These are phyloP conservation scores for Eucalyptus tenuipes DNA, from an alignment of 345 rosid genomes.

Conservation along the genomic window DNA sequence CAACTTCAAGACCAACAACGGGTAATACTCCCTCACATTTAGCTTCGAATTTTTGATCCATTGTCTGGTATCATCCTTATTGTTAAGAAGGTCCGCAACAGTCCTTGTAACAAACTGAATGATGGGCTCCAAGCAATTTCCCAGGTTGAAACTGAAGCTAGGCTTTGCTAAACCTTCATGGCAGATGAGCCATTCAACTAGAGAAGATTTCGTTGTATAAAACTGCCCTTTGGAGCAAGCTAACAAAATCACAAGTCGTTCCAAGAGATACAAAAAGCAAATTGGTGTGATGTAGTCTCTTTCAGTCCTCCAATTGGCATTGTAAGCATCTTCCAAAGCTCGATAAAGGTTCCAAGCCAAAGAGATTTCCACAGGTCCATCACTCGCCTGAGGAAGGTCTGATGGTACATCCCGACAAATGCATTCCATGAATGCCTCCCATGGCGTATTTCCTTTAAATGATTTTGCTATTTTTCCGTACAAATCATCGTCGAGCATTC, in stretches of 20 bases:
- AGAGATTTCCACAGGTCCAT: background rate
- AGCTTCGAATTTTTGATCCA: slow-evolving; percentile 7
- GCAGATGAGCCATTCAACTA: slow-evolving; percentile 25
- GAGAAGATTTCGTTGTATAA: slow-evolving; percentile 9
- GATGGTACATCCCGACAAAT: background rate
- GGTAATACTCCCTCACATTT: background rate
- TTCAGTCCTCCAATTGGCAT: slow-evolving; percentile 14
- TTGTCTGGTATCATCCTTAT: background rate
- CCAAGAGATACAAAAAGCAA: slow-evolving; percentile 38
- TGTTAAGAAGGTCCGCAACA: background rate
- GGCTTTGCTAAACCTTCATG: background rate
- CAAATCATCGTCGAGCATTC: background rate
- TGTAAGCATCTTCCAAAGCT: slow-evolving; percentile 17
- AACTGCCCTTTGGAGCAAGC: slow-evolving; percentile 1
- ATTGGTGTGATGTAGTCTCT: slow-evolving; percentile 20
- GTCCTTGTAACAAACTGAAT: background rate
- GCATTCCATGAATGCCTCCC: slow-evolving; percentile 14
- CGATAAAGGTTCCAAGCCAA: slow-evolving; percentile 2
- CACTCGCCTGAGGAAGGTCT: background rate
- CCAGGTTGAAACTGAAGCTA: background rate
- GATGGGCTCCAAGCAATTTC: background rate
- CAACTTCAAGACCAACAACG: slow-evolving; percentile 16
- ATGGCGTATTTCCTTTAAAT: slow-evolving; percentile 2
- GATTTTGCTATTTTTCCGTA: background rate
- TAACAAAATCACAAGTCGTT: slow-evolving; percentile 14